phyloP scores from a whole-genome alignment of 345 rosid species.

The Eutrema yunnanense region DNA sequence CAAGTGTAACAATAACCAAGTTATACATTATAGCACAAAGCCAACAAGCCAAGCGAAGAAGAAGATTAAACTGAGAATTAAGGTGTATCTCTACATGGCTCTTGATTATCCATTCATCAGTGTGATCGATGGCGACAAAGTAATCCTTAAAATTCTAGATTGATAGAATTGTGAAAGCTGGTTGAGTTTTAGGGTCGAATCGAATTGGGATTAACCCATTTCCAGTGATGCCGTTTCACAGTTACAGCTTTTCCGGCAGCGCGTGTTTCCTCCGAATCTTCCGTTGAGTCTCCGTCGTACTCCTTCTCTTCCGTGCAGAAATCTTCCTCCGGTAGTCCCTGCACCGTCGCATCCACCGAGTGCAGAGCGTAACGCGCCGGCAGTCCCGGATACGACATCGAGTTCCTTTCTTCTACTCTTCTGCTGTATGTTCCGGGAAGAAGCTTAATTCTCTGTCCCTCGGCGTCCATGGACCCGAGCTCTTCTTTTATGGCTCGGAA shows the following conservation, averaged over 20 bases:
- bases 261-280: slow-evolving; percentile 31
- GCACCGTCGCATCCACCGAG: slow-evolving; percentile 60
- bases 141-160: neutral
- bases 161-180: neutral
- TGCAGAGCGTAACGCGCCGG: slow-evolving; percentile 74
- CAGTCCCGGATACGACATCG: slow-evolving; percentile 74
- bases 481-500: slow-evolving; percentile 78
- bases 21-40: neutral
- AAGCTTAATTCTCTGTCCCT: slow-evolving; percentile 22
- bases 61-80: neutral
- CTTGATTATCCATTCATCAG: neutral
- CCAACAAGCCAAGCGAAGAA: neutral
- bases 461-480: slow-evolving; percentile 50
- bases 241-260: slow-evolving; percentile 53
- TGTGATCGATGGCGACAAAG: neutral
- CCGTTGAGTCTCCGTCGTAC: slow-evolving; percentile 28
- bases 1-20: neutral
- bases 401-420: slow-evolving; percentile 68
- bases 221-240: slow-evolving; percentile 79
- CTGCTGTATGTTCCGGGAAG: slow-evolving; percentile 50
- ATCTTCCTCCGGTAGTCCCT: slow-evolving; percentile 82
- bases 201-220: slow-evolving; percentile 69
- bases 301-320: slow-evolving; percentile 70
- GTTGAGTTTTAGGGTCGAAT: slow-evolving; percentile 28
- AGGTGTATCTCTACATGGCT: neutral